Base-by-base conservation (phyloP, 768 basidiomycete species). In the Naganishia randhawae region DNA sequence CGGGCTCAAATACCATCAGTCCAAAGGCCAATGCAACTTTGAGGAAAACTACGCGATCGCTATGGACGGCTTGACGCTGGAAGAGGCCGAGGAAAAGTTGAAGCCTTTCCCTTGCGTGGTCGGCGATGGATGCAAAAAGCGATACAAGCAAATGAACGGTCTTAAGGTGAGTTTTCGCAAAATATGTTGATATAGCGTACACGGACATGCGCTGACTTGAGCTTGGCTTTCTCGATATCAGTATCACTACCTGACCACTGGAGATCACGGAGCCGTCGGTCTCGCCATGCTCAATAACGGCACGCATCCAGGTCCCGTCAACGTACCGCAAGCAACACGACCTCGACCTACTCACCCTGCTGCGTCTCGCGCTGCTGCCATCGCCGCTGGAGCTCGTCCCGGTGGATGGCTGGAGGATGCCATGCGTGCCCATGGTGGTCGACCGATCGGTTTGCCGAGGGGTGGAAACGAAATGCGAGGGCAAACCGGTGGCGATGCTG, bases 91-190 rank as follows among this genome's bases (percentile, higher is more conserved):
- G 81, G 84, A 87, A 67, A 82, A 89, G 13, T 81, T 90, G 63
- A 82, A 90, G 42, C 93, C 93, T 3, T 97, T 90, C 76, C 89
- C 90, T 0, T 97, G 93, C 73, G 88, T 90, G 7, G 89, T 94
- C 6, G 89, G 90, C 22, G 77, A 77, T 16, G 81, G 80, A 31
- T 83, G 83, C 73, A 79, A 71, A 32, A 85, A 94, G 76, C 81
- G 94, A 76, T 98, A 97, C 83, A 93, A 97, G 85, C 97, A 99
- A 77, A 95, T 97, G 93, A 97, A 97, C 79, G 95, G 95, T 0
- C 82, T 97, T 70, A 77, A 76, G 70, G 74, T 76, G 66, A 63
- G 73, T 66, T 32, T 32, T 32, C 37, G 66, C 64, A 63, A 57
- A 68, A 64, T 54, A 55, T 6, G 45, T 1, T n/a, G 19, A 42